phyloP scores from a whole-genome alignment of 2,329 filamentous ascomycete species.

The Paracamarosporium sp. region DNA sequence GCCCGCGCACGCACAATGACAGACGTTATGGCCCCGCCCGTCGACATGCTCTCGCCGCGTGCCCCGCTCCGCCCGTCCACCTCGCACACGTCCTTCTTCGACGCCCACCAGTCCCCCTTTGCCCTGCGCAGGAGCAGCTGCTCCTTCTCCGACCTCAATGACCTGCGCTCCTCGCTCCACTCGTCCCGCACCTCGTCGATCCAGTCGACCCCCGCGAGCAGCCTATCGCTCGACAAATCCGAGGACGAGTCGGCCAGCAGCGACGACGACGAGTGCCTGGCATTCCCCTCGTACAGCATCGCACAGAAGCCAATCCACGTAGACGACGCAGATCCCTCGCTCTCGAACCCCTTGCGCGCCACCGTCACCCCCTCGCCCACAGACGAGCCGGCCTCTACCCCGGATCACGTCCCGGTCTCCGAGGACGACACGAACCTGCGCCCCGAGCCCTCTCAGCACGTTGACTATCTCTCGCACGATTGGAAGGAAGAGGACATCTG shows the following conservation, averaged over 20 bases:
- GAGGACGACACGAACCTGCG: conserved; percentile 82
- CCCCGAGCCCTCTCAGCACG: conserved; percentile 80
- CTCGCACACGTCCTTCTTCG: conserved; percentile 54
- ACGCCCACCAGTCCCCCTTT: conserved; percentile 34
- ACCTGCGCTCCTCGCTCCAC: conserved; percentile 44
- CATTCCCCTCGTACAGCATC: conserved; percentile 53
- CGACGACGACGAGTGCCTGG: conserved; percentile 54
- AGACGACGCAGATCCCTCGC: conserved; percentile 29
- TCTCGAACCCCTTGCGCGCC: conserved; percentile 47
- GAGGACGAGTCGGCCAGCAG: conserved; percentile 47
- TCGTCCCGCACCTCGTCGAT: conserved; percentile 59
- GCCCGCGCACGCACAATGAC: conserved; percentile 44
- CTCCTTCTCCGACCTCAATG: conserved; percentile 46
- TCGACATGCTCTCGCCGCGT: conserved; percentile 51
- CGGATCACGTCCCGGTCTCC: conserved; percentile 63
- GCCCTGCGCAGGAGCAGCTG: conserved; percentile 42
- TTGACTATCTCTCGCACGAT: conserved; percentile 93
- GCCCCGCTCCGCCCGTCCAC: conserved; percentile 50
- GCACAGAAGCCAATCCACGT: conserved; percentile 22
- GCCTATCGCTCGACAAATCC: conserved; percentile 66
- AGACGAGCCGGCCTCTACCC: conserved; percentile 54
- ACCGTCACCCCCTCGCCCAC: conserved; percentile 59
- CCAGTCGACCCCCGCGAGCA: conserved; percentile 69
- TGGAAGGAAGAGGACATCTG: conserved; percentile 97
- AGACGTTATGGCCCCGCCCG: conserved; percentile 51